Evolutionary conservation across 352 stramenopile species (phyloP), one percentile per base, ranked within the genome.

Genomic region (Phytophthora chlamydospora): DNA sequence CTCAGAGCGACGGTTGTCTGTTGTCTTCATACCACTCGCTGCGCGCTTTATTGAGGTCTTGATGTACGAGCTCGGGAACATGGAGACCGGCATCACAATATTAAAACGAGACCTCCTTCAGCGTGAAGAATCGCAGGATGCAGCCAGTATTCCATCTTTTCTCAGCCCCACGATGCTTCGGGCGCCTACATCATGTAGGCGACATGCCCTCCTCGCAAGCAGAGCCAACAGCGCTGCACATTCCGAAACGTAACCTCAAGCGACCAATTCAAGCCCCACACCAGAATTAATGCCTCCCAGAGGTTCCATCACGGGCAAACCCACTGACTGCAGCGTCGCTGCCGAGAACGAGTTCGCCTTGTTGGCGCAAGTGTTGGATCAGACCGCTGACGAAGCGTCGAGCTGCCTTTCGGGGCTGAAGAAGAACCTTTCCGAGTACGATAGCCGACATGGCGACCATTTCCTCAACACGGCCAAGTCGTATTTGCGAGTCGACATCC

Each of bases 401-500:
- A 45, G 29, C 19, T 71, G 63, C 21, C 63, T 71, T 7, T 55
- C 53, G 27, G 10, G 49, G 27, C 45, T 71, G 0, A 71, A 71
- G 51, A 71, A 43, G 44, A 71, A 57, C 12, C 16, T 71, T 27
- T 53, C 63, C 3, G 63, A 60, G 5, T 68, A 60, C 34, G 63
- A 71, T 17, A 60, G 36, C 17, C 63, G 49, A 3, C 49, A 71
- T 38, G 50, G 46, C 27, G 52, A 68, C 44, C 49, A 54, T 21
- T 31, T 68, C 29, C 3, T 44, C 13, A 29, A 56, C 34, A 59
- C 57, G 32, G 46, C 63, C 43, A 64, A 63, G 34, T 68, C 50
- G 31, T 67, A 47, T 29, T 46, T 71, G 57, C 50, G 51, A 21
- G 62, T 24, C 34, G 63, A 71, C 45, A 63, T 71, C 10, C 57